Percentiles rank a stretch among this genome's conserved stretches.
These are phyloP conservation scores for Acacia concinna DNA, from an alignment of 331 rosid genomes.

Conservation along the genomic window DNA sequence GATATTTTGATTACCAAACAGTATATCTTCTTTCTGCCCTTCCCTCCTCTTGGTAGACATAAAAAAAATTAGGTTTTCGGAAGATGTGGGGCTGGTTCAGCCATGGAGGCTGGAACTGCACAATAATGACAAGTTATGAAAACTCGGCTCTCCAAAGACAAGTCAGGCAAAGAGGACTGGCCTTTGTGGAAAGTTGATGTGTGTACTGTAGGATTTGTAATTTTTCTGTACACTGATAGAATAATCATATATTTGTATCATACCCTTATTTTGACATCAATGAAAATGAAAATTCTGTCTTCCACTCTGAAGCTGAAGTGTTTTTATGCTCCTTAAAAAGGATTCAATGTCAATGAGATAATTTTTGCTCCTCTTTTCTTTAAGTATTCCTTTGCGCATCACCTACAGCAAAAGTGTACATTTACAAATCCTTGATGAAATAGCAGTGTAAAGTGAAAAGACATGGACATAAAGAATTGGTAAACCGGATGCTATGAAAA, in stretches of 20 bases:
- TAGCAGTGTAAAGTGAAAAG: not conserved
- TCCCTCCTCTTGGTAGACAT: conserved; percentile 26
- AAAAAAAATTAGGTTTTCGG: conserved; percentile 33
- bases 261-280: not conserved
- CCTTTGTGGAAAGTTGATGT: conserved; percentile 35
- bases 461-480: no score
- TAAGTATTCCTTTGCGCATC: not conserved
- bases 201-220: conserved; percentile 48
- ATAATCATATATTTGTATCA: conserved; percentile 19
- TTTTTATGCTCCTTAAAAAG: not conserved
- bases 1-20: conserved; percentile 22
- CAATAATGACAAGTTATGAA: conserved; percentile 44
- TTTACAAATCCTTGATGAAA: no score
- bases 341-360: not conserved
- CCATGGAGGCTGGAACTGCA: conserved; percentile 39
- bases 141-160: conserved; percentile 31
- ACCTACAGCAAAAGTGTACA: no score
- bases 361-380: not conserved
- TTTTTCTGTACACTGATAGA: conserved; percentile 42
- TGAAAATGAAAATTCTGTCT: not conserved
- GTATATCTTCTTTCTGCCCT: not conserved
- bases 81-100: conserved; percentile 30
- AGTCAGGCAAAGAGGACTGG: conserved; percentile 35
- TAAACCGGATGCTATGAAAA: no score
- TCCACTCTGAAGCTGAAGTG: not conserved